Evolutionary conservation across 1,139 yeast genomes (phyloP), one percentile per base, ranked within the genome.

Genomic region (Groenewaldozyma sp.): DNA sequence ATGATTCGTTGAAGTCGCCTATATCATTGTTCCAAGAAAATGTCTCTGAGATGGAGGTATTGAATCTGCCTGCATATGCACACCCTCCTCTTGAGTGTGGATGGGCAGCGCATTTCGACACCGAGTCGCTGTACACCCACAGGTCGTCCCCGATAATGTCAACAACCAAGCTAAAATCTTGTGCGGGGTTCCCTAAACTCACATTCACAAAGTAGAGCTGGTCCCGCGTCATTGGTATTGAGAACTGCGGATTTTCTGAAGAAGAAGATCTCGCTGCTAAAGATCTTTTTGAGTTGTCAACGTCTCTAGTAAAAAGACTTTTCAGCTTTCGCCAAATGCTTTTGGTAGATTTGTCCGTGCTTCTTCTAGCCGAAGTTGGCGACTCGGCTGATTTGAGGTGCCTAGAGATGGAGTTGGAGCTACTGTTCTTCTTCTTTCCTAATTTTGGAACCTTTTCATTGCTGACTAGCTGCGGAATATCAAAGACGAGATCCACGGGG

Each of bases 81-180:
- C 54, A 50, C 27, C 35, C 21, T 1, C 31, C 31, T 20, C 24
- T 32, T 14, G 37, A 18, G 18, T 28, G 16, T 13, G n/a, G 10
- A 21, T 22, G 27, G 16, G 34, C 36, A 14, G 43, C 28, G 24
- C 51, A 46, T 6, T 20, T 11, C 19, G 39, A 38, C 7, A 48
- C 33, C 9, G 36, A 20, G 6, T 41, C 13, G 24, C 45, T 43
- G 24, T 36, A 47, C 3, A 50, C 45, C 45, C 50, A 38, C 5
- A 45, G 33, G 26, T 47, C 48, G 13, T 44, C 41, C 11, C 34
- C 37, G 9, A 44, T 41, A 3, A 52, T 49, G 38, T 49, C 53
- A 7, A 50, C 14, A 10, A 38, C 28, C n/a, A 50, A 39, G 11
- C 32, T 13, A 28, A 49, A 42, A n/a, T 40, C 18, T 37, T 49